phyloP scores from a whole-genome alignment of 2,329 filamentous ascomycete genomes.

The Taxawa tesnikishii region DNA sequence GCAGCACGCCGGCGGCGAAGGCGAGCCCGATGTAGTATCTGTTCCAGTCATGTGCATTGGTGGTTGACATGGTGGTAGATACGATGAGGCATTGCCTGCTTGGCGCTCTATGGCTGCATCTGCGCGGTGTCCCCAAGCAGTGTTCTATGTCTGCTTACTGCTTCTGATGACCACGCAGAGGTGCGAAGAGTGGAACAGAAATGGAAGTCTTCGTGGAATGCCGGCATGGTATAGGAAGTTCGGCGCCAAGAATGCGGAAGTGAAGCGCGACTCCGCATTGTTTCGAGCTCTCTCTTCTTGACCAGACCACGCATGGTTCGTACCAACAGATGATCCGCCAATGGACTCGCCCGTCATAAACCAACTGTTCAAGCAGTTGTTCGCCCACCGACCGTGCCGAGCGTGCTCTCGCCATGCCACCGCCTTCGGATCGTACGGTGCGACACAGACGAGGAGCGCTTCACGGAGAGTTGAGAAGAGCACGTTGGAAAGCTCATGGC shows the following conservation, averaged over 20 bases:
- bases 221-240: neutral
- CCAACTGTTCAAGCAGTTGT: conserved; percentile 75
- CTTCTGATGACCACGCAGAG: too few species aligned
- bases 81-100: neutral
- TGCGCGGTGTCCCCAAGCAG: too few species aligned
- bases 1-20: conserved; percentile 64
- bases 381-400: conserved; percentile 58
- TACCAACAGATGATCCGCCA: neutral
- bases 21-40: conserved; percentile 8
- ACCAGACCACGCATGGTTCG: neutral
- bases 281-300: neutral
- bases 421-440: conserved; percentile 19
- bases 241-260: neutral
- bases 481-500: conserved; percentile 63
- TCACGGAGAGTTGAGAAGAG: conserved; percentile 20
- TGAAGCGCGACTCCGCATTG: neutral
- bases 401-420: conserved; percentile 25
- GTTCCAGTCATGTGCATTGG: conserved; percentile 4
- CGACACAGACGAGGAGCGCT: neutral
- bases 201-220: too few species aligned
- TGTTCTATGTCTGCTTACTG: too few species aligned
- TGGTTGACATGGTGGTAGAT: neutral
- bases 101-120: too few species aligned
- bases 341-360: conserved; percentile 78
- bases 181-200: too few species aligned